Conservation (phyloP, 2,329 filamentous ascomycete genomes). For the Aurifilum marmelostoma region DNA sequence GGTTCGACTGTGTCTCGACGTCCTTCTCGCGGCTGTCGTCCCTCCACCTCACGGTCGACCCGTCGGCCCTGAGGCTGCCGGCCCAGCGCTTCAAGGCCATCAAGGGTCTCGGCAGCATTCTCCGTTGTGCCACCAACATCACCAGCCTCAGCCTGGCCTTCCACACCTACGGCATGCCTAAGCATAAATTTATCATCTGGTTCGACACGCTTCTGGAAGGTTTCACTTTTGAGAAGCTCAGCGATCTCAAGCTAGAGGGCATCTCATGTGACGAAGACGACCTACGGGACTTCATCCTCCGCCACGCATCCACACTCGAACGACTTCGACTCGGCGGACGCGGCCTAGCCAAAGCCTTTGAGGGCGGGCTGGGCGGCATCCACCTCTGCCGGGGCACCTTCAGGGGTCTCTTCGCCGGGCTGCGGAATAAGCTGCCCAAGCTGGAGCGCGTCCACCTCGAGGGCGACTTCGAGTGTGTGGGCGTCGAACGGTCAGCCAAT, state of each 20-base stretch:
- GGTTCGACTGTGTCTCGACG: conserved; percentile 45
- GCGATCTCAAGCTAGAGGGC: conserved; percentile 48
- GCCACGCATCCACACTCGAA: conserved; percentile 44
- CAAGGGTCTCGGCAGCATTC: conserved; percentile 47
- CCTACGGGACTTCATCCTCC: conserved; percentile 46
- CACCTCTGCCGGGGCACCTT: conserved; percentile 50
- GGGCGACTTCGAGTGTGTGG: conserved; percentile 49
- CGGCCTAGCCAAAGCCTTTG: conserved; percentile 45
- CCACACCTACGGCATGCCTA: conserved; percentile 44
- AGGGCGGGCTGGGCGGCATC: conserved; percentile 47
- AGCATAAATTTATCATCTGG: conserved; percentile 45
- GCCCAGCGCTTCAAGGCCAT: conserved; percentile 44
- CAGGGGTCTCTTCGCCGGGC: conserved; percentile 45
- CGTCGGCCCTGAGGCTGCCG: conserved; percentile 43
- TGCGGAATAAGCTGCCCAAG: conserved; percentile 42
- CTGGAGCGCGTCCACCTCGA: conserved; percentile 50
- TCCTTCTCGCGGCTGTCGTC: conserved; percentile 45
- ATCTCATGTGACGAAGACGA: conserved; percentile 49
- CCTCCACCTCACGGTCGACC: conserved; percentile 47
- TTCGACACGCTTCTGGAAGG: conserved; percentile 45
- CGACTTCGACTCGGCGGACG: conserved; percentile 50
- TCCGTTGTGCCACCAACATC: conserved; percentile 44
- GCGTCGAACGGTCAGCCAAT: conserved; percentile 41
- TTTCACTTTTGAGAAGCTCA: conserved; percentile 44
- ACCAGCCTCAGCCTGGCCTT: conserved; percentile 46